Conservation (phyloP, 2,329 filamentous ascomycete genomes). For the Dactylellina parvicollis region DNA sequence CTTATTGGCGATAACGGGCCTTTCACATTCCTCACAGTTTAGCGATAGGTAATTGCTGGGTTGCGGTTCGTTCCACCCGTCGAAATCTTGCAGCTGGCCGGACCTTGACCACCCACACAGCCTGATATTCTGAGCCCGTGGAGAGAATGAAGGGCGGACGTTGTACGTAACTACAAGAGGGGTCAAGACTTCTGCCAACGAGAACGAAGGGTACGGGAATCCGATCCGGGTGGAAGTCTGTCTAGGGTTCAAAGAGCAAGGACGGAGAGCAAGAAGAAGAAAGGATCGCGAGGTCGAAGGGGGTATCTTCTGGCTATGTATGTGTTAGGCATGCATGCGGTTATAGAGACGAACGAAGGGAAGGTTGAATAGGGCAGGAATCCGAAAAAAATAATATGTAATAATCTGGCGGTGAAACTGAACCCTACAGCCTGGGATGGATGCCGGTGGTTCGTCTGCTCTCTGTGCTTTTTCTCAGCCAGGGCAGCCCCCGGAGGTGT, state of each 20-base stretch:
- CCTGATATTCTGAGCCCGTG: slow-evolving; percentile 15
- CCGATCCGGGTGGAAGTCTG: slow-evolving; percentile 8
- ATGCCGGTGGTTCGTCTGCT: neutral
- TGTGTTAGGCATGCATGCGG: slow-evolving; percentile 35
- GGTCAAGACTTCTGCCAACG: slow-evolving; percentile 14
- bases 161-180: neutral
- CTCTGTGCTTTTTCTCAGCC: slow-evolving; percentile 13
- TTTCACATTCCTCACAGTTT: slow-evolving; percentile 35
- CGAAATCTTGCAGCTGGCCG: slow-evolving; percentile 42
- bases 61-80: slow-evolving; percentile 11
- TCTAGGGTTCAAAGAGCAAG: slow-evolving; percentile 22
- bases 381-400: slow-evolving; percentile 25
- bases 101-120: slow-evolving; percentile 31
- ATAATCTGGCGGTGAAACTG: slow-evolving; percentile 28
- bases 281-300: slow-evolving; percentile 33
- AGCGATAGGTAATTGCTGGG: slow-evolving; percentile 51
- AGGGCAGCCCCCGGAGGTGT: slow-evolving; percentile 3
- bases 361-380: slow-evolving; percentile 32
- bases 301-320: slow-evolving; percentile 21
- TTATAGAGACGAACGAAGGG: slow-evolving; percentile 29
- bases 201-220: slow-evolving; percentile 12
- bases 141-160: slow-evolving; percentile 1
- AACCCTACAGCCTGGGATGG: neutral
- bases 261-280: slow-evolving; percentile 18
- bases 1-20: slow-evolving; percentile 41